Evolutionary conservation across 2,329 filamentous ascomycete species (phyloP).

Genomic region (Arthrobotrys sphaeroides): DNA sequence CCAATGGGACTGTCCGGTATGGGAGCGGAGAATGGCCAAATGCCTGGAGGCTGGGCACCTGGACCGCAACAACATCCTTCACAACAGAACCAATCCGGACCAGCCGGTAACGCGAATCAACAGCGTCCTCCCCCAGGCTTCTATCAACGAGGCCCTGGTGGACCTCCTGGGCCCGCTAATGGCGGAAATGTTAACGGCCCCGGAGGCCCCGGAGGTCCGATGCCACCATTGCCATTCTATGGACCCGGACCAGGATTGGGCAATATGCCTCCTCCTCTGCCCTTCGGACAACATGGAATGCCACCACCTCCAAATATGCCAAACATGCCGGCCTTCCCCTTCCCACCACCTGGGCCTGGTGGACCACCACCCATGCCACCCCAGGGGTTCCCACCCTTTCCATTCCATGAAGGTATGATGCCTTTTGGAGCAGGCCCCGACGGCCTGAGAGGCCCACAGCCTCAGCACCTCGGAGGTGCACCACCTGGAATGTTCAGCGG

Average conservation of each 20-base stretch:
- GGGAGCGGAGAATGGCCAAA: slow-evolving; percentile 44
- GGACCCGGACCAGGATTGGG: slow-evolving; percentile 38
- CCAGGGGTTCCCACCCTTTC: slow-evolving; percentile 41
- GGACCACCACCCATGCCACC: slow-evolving; percentile 32
- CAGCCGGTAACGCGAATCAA: slow-evolving; percentile 30
- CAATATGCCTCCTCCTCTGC: slow-evolving; percentile 48
- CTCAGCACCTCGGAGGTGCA: slow-evolving; percentile 40
- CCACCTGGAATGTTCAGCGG: slow-evolving; percentile 51
- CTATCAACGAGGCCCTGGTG: slow-evolving; percentile 42
- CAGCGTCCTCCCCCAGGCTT: slow-evolving; percentile 51
- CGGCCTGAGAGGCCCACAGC: slow-evolving; percentile 43
- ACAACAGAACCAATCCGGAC: slow-evolving; percentile 33
- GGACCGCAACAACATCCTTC: slow-evolving; percentile 36
- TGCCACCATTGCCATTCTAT: slow-evolving; percentile 52
- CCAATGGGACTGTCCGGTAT: slow-evolving; percentile 49
- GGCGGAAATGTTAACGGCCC: slow-evolving; percentile 47
- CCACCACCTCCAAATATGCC: slow-evolving; percentile 46
- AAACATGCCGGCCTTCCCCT: slow-evolving; percentile 48
- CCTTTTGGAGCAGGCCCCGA: slow-evolving; percentile 41
- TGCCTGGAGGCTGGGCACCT: slow-evolving; percentile 45
- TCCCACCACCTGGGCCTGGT: slow-evolving; percentile 32
- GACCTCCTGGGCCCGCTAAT: slow-evolving; percentile 42
- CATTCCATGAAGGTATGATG: slow-evolving; percentile 52
- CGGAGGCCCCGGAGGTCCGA: slow-evolving; percentile 36
- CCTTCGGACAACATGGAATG: slow-evolving; percentile 51